Percentiles rank a stretch among this genome's conserved stretches.
These are phyloP conservation scores for Malassezia cuniculi DNA, from an alignment of 1,284 basidiomycete species.

Conservation along the genomic window DNA sequence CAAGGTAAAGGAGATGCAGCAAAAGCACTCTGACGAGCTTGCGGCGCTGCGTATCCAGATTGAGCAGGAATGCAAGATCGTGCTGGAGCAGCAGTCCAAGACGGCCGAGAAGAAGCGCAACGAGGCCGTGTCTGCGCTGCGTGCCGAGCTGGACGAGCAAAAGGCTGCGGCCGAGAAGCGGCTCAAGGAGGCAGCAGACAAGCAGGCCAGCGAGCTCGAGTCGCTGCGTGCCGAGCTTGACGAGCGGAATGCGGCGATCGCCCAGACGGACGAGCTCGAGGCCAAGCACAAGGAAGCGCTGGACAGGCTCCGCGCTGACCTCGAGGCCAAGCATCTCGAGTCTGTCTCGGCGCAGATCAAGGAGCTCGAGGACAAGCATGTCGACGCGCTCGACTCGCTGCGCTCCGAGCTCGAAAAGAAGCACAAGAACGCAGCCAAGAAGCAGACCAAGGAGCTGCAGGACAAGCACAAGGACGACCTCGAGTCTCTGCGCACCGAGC, in stretches of 20 bases:
- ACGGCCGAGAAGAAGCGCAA: background rate
- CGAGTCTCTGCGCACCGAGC: constrained; percentile 10
- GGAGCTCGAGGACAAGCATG: background rate
- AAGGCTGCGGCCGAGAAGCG: background rate
- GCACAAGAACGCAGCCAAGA: background rate
- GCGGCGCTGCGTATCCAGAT: no score
- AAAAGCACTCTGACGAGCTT: no score
- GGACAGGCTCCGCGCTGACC: background rate
- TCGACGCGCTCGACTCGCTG: background rate
- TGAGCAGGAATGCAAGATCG: no score
- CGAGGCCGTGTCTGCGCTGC: background rate
- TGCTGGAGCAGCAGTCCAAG: no score
- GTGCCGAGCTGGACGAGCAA: background rate
- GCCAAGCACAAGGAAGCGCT: background rate
- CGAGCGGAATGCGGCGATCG: background rate
- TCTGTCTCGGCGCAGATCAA: background rate
- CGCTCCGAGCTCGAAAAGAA: background rate
- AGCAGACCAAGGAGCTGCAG: background rate
- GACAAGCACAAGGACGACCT: background rate
- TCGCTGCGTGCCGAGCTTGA: background rate
- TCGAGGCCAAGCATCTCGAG: background rate
- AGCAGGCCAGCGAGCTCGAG: background rate
- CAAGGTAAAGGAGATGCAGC: no score
- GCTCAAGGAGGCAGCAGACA: background rate
- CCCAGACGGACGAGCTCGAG: background rate